Evolutionary conservation across 768 basidiomycete species (phyloP), one percentile per base, ranked within the genome.

Genomic region (Russula sp.): DNA sequence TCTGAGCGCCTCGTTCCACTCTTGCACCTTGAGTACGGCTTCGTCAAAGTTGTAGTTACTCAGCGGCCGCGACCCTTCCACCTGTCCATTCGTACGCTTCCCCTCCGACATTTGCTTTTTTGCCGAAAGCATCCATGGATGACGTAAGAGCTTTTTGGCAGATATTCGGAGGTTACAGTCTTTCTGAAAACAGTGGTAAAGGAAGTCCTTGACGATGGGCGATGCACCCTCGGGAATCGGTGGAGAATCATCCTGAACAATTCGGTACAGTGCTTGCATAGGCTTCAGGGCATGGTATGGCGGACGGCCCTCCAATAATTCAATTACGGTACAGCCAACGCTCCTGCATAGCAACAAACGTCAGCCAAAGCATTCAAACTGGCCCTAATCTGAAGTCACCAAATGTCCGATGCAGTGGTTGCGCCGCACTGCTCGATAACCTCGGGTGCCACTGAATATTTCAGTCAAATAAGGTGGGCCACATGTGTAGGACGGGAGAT

Each of bases 341-440:
- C 89, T 91, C 84, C 82, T 83, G 60, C 2, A 62, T 39, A 39
- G 56, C 27, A 54, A 64, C 45, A 31, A 31, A 13, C 42, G 62
- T 60, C 61, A 61, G 47, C 8, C 47, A 20, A 49, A 32, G 9
- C 52, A 34, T 45, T 47, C 13, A 18, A 27, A 22, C 6, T 35
- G 42, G n/a, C 47, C 14, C 10, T 20, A 1, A n/a, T 11, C 14
- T n/a, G 32, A 34, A 75, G 79, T 22, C 65, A 83, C 94, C 97
- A 99, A 62, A 99, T 94, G 74, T 99, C 97, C 18, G 94, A 96
- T 14, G 97, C 89, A 0, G 96, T 97, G 1, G 94, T 95, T 35
- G 97, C 96, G 35, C 97, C 97, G 35, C 88, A 89, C 74, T 99
- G 97, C 70, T 99, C 97, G 62, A 99, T 98, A 52, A 99, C 92